phyloP scores from a whole-genome alignment of 495 filamentous ascomycete species.

The Penicillium chermesinum region DNA sequence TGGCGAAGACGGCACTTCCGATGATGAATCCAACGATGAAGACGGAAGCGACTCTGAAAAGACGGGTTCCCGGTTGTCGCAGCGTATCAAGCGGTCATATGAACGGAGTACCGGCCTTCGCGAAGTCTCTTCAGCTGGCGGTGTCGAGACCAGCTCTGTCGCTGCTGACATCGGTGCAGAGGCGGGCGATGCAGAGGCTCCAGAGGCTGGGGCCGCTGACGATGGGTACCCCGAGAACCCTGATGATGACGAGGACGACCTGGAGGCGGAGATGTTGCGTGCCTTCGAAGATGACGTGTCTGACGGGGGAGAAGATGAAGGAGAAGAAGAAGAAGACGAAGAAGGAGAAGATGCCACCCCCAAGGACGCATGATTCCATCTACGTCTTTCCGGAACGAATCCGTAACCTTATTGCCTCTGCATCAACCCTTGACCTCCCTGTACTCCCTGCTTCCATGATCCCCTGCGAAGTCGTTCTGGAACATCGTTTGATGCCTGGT shows the following conservation, averaged over 20 bases:
- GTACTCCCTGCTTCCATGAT: constrained; percentile 2
- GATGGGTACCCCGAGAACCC: constrained; percentile 25
- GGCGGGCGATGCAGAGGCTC: constrained; percentile 9
- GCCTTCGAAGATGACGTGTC: constrained; percentile 54
- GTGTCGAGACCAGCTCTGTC: constrained; percentile 7
- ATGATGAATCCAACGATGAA: constrained; percentile 25
- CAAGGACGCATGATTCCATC: neutral
- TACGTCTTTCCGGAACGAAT: too few relatives aligned
- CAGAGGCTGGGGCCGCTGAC: constrained; percentile 5
- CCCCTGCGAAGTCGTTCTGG: neutral
- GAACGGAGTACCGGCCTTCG: constrained; percentile 43
- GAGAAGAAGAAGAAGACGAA: neutral
- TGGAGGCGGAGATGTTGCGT: constrained; percentile 64
- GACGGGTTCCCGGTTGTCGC: constrained; percentile 37
- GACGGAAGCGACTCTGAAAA: constrained; percentile 32
- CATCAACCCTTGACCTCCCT: too few relatives aligned
- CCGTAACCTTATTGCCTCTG: too few relatives aligned
- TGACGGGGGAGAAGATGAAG: constrained; percentile 18
- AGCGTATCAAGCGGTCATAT: constrained; percentile 47
- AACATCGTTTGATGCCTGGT: constrained; percentile 8
- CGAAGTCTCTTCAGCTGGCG: constrained; percentile 42
- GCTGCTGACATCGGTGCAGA: constrained; percentile 17
- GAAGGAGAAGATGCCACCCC: constrained; percentile 24
- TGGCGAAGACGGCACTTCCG: constrained; percentile 27
- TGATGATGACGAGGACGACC: constrained; percentile 53